phyloP scores from a whole-genome alignment of 2,329 filamentous ascomycete species.

The Incumbomyces lentus region DNA sequence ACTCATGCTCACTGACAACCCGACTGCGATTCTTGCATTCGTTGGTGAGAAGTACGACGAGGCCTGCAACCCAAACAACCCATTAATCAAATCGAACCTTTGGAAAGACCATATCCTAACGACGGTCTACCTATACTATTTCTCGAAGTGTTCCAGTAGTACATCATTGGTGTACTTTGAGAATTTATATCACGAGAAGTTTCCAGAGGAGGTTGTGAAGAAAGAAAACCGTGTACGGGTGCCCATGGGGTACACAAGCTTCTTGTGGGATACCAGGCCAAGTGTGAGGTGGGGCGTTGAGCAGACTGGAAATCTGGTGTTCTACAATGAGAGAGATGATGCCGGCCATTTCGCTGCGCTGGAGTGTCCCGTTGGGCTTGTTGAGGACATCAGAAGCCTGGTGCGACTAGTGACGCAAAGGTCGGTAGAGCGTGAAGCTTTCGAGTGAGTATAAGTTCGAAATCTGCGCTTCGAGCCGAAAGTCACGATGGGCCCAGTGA shows the following conservation, averaged over 20 bases:
- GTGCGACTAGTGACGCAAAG: not conserved
- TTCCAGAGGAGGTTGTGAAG: slow-evolving; percentile 9
- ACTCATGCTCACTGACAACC: slow-evolving; percentile 58
- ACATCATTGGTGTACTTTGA: slow-evolving; percentile 9
- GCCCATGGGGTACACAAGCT: slow-evolving; percentile 35
- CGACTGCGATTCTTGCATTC: slow-evolving; percentile 63
- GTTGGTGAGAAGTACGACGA: slow-evolving; percentile 57
- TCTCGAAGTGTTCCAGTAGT: slow-evolving; percentile 9
- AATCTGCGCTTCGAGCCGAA: too few species aligned
- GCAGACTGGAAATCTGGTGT: slow-evolving; percentile 30
- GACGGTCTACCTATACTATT: slow-evolving; percentile 12
- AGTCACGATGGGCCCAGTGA: too few species aligned
- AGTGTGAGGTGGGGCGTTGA: slow-evolving; percentile 29
- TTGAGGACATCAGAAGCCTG: slow-evolving; percentile 11
- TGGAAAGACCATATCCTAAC: slow-evolving; percentile 12
- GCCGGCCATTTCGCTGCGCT: slow-evolving; percentile 32
- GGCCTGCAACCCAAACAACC: slow-evolving; percentile 5
- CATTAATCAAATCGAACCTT: not conserved
- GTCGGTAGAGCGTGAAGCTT: too few species aligned
- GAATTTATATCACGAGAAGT: slow-evolving; percentile 10
- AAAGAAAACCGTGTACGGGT: slow-evolving; percentile 23
- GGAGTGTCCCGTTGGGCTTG: slow-evolving; percentile 18
- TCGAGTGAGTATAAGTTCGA: too few species aligned
- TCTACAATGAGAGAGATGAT: slow-evolving; percentile 23
- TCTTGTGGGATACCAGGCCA: slow-evolving; percentile 33